Base-by-base conservation (phyloP, 768 basidiomycete species). In the Lentinula sp. region DNA sequence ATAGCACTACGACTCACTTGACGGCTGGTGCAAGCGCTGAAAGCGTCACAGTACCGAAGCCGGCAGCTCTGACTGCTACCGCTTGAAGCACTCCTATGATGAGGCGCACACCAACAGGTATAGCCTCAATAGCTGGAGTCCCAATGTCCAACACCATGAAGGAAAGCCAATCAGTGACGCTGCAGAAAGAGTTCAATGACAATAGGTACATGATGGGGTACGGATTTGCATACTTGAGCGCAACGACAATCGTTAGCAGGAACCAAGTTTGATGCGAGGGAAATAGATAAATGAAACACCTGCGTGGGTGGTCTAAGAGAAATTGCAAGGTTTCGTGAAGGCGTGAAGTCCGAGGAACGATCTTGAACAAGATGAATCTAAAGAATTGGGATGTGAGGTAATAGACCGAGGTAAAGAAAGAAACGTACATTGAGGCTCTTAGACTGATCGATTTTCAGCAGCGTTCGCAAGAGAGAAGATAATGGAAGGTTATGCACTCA, bases 221-320 rank as follows among this genome's bases (percentile, higher is more conserved):
- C 31, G 43, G n/a, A 21, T 16, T 48, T 31, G 56, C 86, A 56
- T 67, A 94, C 93, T 84, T 93, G 39, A 96, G 74, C 0, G 76
- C 64, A 3, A 90, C 40, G 23, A 97, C 78, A 23, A 95, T 71
- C 1, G 83, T 81, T 1, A 93, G 63, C 5, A 97, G 82, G 65
- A 96, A 91, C 92, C 93, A 94, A 3, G 95, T 97, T 69, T 97
- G 95, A 67, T 95, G 92, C 0, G 93, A 87, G 0, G 94, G 94
- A 66, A 96, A 96, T 8, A 96, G 80, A 70, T 94, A 91, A 10
- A 93, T 84, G 68, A 90, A 95, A 72, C 94, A 96, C 63, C 92
- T 84, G 10, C 96, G 85, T 11, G 96, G 96, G 69, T 98, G 96
- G 67, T 98, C 94, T 8, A 99, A 82, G 7, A 99, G 83, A 70